A percentile compares a stretch with the other conserved stretches of the same genome.
phyloP scores from a whole-genome alignment of 768 basidiomycete genomes.

The Neoboletus subvelutipes region DNA sequence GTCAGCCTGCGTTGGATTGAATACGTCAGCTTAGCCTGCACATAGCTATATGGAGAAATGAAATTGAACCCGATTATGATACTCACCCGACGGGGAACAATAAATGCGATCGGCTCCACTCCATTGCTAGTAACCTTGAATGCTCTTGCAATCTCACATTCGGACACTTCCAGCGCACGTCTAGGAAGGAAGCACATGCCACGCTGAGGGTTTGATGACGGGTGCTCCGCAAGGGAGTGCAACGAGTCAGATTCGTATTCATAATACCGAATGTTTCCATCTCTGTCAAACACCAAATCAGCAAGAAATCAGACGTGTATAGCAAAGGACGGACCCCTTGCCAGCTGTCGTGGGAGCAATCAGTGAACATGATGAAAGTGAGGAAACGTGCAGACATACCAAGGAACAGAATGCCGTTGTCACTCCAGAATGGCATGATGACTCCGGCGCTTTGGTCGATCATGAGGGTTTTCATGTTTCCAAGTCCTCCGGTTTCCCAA shows the following conservation, averaged over 20 bases:
- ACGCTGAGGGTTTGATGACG: conserved; percentile 89
- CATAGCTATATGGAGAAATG: neutral
- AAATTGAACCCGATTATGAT: neutral
- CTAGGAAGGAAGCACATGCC: conserved; percentile 97
- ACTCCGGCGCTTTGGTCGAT: conserved; percentile 93
- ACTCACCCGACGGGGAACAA: conserved; percentile 87
- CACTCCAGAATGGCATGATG: conserved; percentile 96
- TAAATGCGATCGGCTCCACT: conserved; percentile 92
- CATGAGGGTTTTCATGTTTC: conserved; percentile 70
- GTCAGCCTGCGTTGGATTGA: conserved; percentile 57
- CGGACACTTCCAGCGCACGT: conserved; percentile 80
- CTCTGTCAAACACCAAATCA: conserved; percentile 45
- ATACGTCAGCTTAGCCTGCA: neutral
- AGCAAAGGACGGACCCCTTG: conserved; percentile 63
- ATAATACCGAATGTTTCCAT: conserved; percentile 97
- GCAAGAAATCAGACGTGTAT: neutral
- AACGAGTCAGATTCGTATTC: conserved; percentile 90
- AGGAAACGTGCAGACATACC: conserved; percentile 40
- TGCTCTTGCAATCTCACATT: conserved; percentile 93
- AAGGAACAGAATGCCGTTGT: conserved; percentile 88
- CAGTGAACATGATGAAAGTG: conserved; percentile 1
- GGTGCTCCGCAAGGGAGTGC: conserved; percentile 76
- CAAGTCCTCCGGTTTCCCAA: conserved; percentile 83
- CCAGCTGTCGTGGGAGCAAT: conserved; percentile 51
- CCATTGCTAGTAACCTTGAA: conserved; percentile 77